Evolutionary conservation across 108 stramenopile species (phyloP).

Genomic region (Fistulifera pelliculosa): DNA sequence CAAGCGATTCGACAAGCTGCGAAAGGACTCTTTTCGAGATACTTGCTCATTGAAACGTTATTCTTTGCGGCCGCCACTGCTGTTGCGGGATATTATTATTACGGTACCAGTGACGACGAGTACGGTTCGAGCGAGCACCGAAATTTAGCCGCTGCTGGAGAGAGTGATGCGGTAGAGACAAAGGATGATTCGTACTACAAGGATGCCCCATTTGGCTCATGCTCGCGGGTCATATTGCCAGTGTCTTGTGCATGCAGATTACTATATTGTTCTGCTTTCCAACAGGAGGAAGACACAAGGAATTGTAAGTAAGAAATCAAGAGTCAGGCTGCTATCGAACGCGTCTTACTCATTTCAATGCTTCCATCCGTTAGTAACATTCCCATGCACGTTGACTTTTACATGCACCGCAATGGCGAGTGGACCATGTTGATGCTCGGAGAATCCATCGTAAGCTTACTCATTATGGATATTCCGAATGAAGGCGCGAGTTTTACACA

Average conservation of each 20-base stretch:
- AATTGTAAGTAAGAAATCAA: conserved; percentile 14
- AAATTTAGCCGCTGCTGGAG: conserved; percentile 5
- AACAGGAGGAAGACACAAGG: conserved; percentile 22
- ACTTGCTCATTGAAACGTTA: not conserved
- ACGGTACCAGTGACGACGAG: no score
- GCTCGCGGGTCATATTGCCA: conserved; percentile 1
- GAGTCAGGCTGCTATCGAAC: not conserved
- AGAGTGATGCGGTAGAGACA: conserved; percentile 1
- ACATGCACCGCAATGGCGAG: conserved; percentile 47
- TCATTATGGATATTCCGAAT: conserved; percentile 21
- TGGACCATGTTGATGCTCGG: conserved; percentile 64
- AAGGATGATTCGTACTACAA: conserved; percentile 4
- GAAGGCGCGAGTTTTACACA: conserved; percentile 11
- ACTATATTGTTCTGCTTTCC: conserved; percentile 17
- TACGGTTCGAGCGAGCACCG: conserved; percentile 1
- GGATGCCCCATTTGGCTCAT: conserved; percentile 10
- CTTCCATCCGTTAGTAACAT: conserved; percentile 9
- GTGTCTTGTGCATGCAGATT: not conserved
- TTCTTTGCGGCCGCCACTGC: conserved; percentile 16
- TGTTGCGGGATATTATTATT: conserved; percentile 8
- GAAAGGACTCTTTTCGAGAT: not conserved
- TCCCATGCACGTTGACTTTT: conserved; percentile 37
- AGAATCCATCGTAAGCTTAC: conserved; percentile 37
- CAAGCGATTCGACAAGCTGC: conserved; percentile 11
- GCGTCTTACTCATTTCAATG: not conserved